phyloP scores from a whole-genome alignment of 2,329 filamentous ascomycete species.

The Dactylellina leptospora region DNA sequence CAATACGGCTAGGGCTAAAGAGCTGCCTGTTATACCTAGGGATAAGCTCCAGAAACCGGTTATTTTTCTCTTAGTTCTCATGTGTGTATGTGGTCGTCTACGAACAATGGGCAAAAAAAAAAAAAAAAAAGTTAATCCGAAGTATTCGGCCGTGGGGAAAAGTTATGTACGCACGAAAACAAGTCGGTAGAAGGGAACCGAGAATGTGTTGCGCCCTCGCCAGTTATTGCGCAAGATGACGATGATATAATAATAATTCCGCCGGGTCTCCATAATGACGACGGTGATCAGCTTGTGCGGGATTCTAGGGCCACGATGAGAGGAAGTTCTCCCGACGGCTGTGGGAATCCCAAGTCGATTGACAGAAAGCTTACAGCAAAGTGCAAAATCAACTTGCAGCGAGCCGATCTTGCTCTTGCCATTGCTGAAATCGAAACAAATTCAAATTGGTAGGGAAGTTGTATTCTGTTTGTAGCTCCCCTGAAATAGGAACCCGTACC shows the following conservation, averaged over 20 bases:
- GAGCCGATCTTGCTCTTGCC: slow-evolving; percentile 17
- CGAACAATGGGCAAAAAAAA: too few relatives aligned
- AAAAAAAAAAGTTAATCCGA: slow-evolving; percentile 17
- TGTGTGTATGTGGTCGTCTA: too few relatives aligned
- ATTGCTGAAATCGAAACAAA: too few relatives aligned
- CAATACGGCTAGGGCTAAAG: slow-evolving; percentile 13
- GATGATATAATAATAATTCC: slow-evolving; percentile 31
- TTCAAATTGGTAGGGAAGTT: background rate
- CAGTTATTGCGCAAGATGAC: background rate
- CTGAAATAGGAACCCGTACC: slow-evolving; percentile 23
- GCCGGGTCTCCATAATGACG: slow-evolving; percentile 36
- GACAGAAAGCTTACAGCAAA: too few relatives aligned
- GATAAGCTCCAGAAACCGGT: slow-evolving; percentile 35
- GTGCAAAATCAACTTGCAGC: slow-evolving; percentile 24
- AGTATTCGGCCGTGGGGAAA: background rate
- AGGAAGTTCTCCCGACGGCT: too few relatives aligned
- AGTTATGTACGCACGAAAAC: background rate
- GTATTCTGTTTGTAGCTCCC: slow-evolving; percentile 38
- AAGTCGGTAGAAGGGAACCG: background rate
- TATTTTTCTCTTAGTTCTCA: slow-evolving; percentile 26
- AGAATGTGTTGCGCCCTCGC: slow-evolving; percentile 31
- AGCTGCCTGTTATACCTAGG: slow-evolving; percentile 9
- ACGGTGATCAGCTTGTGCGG: slow-evolving; percentile 19
- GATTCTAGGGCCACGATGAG: slow-evolving; percentile 21
- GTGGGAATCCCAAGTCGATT: too few relatives aligned